Percentiles rank a stretch among this genome's conserved stretches.
Evolutionary conservation across 352 stramenopile genomes (phyloP).

Genomic region (Thalassiosira gravida): DNA sequence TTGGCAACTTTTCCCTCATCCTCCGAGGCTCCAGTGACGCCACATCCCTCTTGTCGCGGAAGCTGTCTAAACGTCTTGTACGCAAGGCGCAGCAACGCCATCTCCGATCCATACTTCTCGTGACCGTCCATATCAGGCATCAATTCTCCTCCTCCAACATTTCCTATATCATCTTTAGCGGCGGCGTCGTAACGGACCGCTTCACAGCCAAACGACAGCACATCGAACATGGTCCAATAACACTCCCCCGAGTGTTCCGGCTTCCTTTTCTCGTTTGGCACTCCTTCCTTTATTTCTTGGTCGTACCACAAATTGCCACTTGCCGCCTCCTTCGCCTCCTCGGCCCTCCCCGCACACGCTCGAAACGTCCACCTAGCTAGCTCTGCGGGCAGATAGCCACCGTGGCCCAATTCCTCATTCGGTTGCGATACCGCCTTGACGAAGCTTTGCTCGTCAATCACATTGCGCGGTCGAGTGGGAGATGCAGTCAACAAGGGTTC

Average conservation of each 20-base stretch:
- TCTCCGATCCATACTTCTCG: slow-evolving; percentile 45
- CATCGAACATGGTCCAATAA: slow-evolving; percentile 77
- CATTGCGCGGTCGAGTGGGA: slow-evolving; percentile 53
- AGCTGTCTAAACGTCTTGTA: slow-evolving; percentile 59
- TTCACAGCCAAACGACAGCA: slow-evolving; percentile 79
- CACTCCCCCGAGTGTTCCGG: slow-evolving; percentile 10
- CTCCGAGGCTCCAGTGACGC: neutral
- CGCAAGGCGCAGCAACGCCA: slow-evolving; percentile 57
- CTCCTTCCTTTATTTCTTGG: too few relatives aligned
- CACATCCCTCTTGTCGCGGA: slow-evolving; percentile 35
- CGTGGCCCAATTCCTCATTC: slow-evolving; percentile 74
- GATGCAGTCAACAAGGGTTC: slow-evolving; percentile 5
- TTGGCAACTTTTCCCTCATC: neutral
- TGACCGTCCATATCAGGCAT: slow-evolving; percentile 1
- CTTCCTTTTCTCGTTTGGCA: too few relatives aligned
- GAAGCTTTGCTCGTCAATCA: slow-evolving; percentile 69
- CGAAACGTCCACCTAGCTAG: slow-evolving; percentile 74
- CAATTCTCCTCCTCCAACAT: slow-evolving; percentile 11
- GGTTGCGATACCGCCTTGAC: slow-evolving; percentile 49
- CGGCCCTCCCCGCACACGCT: slow-evolving; percentile 31
- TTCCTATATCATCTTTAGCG: slow-evolving; percentile 27
- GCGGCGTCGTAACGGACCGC: slow-evolving; percentile 63
- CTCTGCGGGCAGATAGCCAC: slow-evolving; percentile 71
- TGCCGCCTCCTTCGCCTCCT: slow-evolving; percentile 18
- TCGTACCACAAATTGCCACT: slow-evolving; percentile 31